Evolutionary conservation across 371 early-diverging fungal species (phyloP), one percentile per base, ranked within the genome.

Genomic region (Quaeritorhiza haematococci): DNA sequence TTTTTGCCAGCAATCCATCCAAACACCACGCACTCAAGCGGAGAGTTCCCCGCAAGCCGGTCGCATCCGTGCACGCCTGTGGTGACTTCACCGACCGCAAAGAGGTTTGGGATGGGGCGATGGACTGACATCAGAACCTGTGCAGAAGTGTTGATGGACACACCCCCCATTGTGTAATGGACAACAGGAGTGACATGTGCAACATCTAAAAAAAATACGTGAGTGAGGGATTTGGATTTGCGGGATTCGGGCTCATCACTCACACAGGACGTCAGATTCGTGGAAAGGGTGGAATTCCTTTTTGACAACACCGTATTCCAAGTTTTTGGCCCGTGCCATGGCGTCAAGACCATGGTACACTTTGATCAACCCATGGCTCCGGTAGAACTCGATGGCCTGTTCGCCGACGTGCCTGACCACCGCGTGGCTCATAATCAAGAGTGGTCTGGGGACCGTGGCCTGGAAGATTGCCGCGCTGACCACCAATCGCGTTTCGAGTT

Each of bases 111-210:
- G 29, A 89, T 84, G 27, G 80, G 69, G n/a, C n/a, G n/a, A n/a
- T n/a, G n/a, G n/a, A n/a, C n/a, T 24, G 33, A 43, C 10, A 66
- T 72, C 68, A 85, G 78, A 59, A 91, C 84, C 61, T 81, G 82
- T 46, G 89, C 76, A 26, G 76, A 62, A 33, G 79, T 79, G 30
- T 85, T 83, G 63, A 91, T 88, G 55, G 84, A 84, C 49, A 92
- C 78, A 64, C 94, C 94, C 74, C 94, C 94, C 93, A 93, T 93
- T 7, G 93, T 90, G 64, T 91, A 94, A 65, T 94, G 94, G 45
- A 91, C 80, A 27, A 88, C 88, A 17, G 93, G 94, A 35, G 90
- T 86, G 77, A 94, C 86, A 13, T 74, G 69, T 7, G 88, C 88
- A 56, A 90, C 89, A 61, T 89, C 55, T 51, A 57, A 38, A 13